Percentiles rank a stretch among this genome's conserved stretches.
phyloP scores from a whole-genome alignment of 2,329 filamentous ascomycete genomes.

The Trichocomaceae sp. region DNA sequence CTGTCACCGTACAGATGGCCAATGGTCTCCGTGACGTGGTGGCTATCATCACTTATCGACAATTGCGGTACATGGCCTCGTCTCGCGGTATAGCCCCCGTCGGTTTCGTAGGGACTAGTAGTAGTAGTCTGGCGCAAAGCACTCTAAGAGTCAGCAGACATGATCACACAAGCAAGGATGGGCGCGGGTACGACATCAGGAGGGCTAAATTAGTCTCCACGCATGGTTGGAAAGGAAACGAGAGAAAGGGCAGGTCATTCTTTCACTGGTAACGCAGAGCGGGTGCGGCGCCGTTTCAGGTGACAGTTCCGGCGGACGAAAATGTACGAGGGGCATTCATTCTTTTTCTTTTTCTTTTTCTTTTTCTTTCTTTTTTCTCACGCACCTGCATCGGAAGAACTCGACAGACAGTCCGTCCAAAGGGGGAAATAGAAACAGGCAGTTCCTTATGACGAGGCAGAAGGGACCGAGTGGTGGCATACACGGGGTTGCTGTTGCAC shows the following conservation, averaged over 20 bases:
- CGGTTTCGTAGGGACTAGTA: slow-evolving; percentile 11
- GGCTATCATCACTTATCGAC: slow-evolving; percentile 77
- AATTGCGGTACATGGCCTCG: slow-evolving; percentile 56
- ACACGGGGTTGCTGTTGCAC: slow-evolving; percentile 30
- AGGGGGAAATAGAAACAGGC: neutral
- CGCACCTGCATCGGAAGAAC: slow-evolving; percentile 36
- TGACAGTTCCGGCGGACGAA: neutral
- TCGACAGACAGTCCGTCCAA: slow-evolving; percentile 19
- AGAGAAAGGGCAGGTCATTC: neutral
- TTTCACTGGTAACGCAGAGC: neutral
- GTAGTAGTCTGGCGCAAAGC: slow-evolving; percentile 10
- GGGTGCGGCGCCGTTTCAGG: neutral
- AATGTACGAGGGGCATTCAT: neutral
- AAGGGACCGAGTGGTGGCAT: slow-evolving; percentile 16
- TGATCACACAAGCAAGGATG: neutral
- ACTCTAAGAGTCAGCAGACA: slow-evolving; percentile 13
- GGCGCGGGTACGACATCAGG: neutral
- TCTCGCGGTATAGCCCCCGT: slow-evolving; percentile 44
- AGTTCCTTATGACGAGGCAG: slow-evolving; percentile 7
- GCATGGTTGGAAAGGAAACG: neutral
- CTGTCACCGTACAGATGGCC: slow-evolving; percentile 81
- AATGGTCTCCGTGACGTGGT: slow-evolving; percentile 92
- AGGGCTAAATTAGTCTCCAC: neutral
- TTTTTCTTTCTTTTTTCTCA: slow-evolving; percentile 9
- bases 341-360: neutral